A percentile compares a stretch with the other conserved stretches of the same genome.
These are phyloP conservation scores for Detonula confervacea DNA, from an alignment of 352 stramenopile genomes.

Conservation along the genomic window DNA sequence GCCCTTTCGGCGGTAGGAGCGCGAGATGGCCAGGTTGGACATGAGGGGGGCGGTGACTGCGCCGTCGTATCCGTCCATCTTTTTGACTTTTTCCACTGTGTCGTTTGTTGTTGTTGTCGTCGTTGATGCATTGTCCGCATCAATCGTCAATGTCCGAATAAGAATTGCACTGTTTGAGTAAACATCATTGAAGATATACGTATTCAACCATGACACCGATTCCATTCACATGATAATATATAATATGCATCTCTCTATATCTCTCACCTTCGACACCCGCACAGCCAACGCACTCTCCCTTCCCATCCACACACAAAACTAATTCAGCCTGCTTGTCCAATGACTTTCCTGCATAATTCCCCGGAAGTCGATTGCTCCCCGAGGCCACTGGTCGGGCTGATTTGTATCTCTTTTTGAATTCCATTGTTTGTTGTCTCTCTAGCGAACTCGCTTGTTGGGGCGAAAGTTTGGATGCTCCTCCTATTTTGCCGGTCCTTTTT, in stretches of 20 bases:
- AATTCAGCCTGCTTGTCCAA: conserved; percentile 43
- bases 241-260: background rate
- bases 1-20: conserved; percentile 64
- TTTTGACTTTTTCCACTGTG: conserved; percentile 45
- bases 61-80: conserved; percentile 36
- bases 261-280: conserved; percentile 69
- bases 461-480: conserved; percentile 56
- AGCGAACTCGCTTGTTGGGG: conserved; percentile 54
- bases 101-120: background rate
- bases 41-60: conserved; percentile 62
- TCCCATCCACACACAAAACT: conserved; percentile 50
- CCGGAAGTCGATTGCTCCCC: conserved; percentile 31
- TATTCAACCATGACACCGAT: background rate
- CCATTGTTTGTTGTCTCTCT: conserved; percentile 60
- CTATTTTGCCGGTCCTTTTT: conserved; percentile 43
- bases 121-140: background rate
- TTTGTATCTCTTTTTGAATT: conserved; percentile 78
- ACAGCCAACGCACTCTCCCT: conserved; percentile 62
- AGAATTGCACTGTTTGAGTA: too few species aligned
- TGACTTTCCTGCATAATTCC: conserved; percentile 29
- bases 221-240: too few species aligned
- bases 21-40: conserved; percentile 72
- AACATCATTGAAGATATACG: too few species aligned
- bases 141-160: too few species aligned
- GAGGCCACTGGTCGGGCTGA: background rate